Evolutionary conservation across 257 asterid genomes (phyloP), one percentile per base, ranked within the genome.

Genomic region (Solanum arcanum): DNA sequence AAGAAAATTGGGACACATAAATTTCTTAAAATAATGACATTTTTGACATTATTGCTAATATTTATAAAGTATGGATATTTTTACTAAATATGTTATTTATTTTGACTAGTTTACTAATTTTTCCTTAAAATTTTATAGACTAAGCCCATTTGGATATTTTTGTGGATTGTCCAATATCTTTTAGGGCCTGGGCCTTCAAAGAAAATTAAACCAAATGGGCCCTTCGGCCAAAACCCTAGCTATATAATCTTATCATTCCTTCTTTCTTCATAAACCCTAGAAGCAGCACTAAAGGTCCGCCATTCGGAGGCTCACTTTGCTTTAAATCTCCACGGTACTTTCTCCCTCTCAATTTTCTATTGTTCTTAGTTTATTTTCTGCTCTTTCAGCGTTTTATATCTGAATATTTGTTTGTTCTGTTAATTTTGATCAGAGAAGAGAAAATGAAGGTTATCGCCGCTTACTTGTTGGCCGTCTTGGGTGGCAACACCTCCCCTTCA

Each of bases 391-490:
- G 25, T 3, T 78, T 78, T 78, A 29, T 25, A 78, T 46, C 66
- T 78, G 11, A 80, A 29, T 29, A 15, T 15, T 80, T 80, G 66
- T 47, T 23, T 35, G 18, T 5, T 44, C 3, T 80, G 69, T 80
- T 80, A 10, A 74, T 74, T 27, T 47, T 78, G 44, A 80, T 31
- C 44, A 49, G 85, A 49, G 10, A 80, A 80, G 66, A 91, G 94
- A 83, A 29, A 31, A 92, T 92, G 95, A 92, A 92, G 91, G 89
- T 92, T 8, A 77, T 92, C 9, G 93, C 94, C 12, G 93, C 95
- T 64, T 92, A 88, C 87, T 83, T 92, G 91, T 90, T 92, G 91
- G 94, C 93, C 25, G 92, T 89, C 23, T 91, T 92, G 91, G 95
- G 95, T 83, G 95, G 95, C 80, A 91, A 91, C 90, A 23, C 84